Base-by-base conservation (phyloP, 257 asterid species). In the Cruciata laevipes region DNA sequence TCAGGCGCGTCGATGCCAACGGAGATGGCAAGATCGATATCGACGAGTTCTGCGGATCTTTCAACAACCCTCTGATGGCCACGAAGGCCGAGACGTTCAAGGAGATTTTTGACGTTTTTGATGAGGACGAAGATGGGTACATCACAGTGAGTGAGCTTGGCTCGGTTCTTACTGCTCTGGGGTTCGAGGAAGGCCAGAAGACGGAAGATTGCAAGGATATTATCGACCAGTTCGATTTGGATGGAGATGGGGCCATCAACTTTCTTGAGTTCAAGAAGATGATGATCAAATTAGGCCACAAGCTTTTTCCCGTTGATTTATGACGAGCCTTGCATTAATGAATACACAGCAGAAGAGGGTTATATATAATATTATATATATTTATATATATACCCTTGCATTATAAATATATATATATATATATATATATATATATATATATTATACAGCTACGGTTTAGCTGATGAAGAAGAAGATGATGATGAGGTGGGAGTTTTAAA, bases 161-260 rank as follows among this genome's bases (percentile, higher is more conserved):
- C 2, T n/a, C 76, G 77, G 95, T 88, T 13, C 71, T 90, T 0
- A 80, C 87, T 13, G 83, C 90, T 0, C 20, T 90, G 68, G 97
- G 97, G 4, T 82, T 90, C 20, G 70, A 44, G 2, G 80, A 89
- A 60, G 97, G 97, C 61, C 81, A 70, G 33, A 83, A 69, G 73
- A 24, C 85, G 27, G 93, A 88, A n/a, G 87, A 72, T 47, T 90
- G 97, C 68, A 73, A 80, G 23, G 96, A 88, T 66, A 88, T 90
- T 95, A 90, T 90, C 37, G 78, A 75, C 27, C 82, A 81, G 5
- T 92, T 90, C 18, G 97, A 90, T 51, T 57, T 83, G 25, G 95
- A 90, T 82, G 95, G 97, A 60, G 97, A 90, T 86, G 96, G 96
- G 1, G 86, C 80, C 94, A 94, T 87, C 3, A 80, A 82, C 40